These are phyloP conservation scores for Wolfiporia cocos DNA, from an alignment of 1,284 basidiomycete genomes.

Conservation along the genomic window DNA sequence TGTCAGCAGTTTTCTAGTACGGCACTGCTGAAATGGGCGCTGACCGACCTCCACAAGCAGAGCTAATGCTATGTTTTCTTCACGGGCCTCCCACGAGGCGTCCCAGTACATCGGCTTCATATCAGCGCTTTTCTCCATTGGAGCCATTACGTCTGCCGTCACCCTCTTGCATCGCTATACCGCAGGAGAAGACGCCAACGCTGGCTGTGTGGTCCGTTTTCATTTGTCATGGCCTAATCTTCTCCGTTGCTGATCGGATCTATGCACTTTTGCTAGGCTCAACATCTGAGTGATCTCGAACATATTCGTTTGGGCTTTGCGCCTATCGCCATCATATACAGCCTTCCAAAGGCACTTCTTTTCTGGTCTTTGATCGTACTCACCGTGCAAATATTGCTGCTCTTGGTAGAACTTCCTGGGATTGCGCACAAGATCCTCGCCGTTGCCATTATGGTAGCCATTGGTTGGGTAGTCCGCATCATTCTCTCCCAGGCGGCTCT, in stretches of 20 bases:
- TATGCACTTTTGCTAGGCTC: constrained; percentile 13
- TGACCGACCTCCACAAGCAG: constrained; percentile 4
- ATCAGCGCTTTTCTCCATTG: constrained; percentile 8
- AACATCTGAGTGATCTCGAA: constrained; percentile 11
- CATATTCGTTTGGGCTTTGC: constrained; percentile 12
- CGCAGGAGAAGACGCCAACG: constrained; percentile 11
- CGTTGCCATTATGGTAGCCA: neutral
- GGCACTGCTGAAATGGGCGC: no score
- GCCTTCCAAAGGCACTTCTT: constrained; percentile 16
- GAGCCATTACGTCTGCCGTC: constrained; percentile 7
- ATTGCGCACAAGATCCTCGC: neutral
- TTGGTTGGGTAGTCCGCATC: neutral
- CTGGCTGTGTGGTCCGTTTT: constrained; percentile 14
- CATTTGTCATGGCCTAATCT: no score
- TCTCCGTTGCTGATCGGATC: no score
- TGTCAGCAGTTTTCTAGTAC: no score
- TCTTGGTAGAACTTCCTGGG: no score
- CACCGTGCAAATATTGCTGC: constrained; percentile 11
- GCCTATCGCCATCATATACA: constrained; percentile 12
- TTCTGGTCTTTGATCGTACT: constrained; percentile 18
- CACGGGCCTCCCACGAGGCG: neutral
- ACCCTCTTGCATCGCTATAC: constrained; percentile 14
- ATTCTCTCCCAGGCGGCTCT: no score
- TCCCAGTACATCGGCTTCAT: constrained; percentile 8
- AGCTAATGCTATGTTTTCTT: constrained; percentile 6